phyloP scores from a whole-genome alignment of 352 stramenopile genomes.

The Thalassiosira hispida region DNA sequence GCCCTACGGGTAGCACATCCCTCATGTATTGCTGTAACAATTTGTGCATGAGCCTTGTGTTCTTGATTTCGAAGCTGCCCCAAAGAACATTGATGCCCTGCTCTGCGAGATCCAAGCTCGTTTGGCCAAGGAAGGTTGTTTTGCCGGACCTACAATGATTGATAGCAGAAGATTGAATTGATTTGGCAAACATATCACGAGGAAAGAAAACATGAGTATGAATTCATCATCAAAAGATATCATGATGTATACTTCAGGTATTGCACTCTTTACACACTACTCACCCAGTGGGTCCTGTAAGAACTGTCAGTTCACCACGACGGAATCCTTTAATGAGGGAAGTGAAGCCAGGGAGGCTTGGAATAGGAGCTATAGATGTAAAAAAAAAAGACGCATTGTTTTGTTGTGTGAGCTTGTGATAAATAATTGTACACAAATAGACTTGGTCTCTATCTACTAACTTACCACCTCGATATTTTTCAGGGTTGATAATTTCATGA shows the following conservation, averaged over 20 bases:
- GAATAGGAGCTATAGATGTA: constrained; percentile 83
- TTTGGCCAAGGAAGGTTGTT: constrained; percentile 87
- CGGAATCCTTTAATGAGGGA: constrained; percentile 96
- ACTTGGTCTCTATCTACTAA: neutral
- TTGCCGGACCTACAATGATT: constrained; percentile 58
- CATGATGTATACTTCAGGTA: neutral
- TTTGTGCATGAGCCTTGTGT: constrained; percentile 96
- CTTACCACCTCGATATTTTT: constrained; percentile 89
- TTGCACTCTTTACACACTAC: constrained; percentile 26
- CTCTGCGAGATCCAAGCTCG: constrained; percentile 89
- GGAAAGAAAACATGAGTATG: neutral
- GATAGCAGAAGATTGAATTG: constrained; percentile 3
- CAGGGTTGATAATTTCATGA: constrained; percentile 94
- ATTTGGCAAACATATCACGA: neutral
- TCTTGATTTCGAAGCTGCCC: constrained; percentile 99
- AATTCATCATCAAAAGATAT: neutral
- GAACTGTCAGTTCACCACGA: constrained; percentile 96
- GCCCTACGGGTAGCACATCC: constrained; percentile 62
- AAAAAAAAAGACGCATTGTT: neutral
- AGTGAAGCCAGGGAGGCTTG: constrained; percentile 94
- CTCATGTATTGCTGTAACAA: constrained; percentile 94
- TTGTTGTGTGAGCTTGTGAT: neutral
- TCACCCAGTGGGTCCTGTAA: constrained; percentile 95
- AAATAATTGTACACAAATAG: neutral
- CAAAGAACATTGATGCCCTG: constrained; percentile 97